phyloP scores from a whole-genome alignment of 1,284 basidiomycete genomes.

The Boletus coffeatus region DNA sequence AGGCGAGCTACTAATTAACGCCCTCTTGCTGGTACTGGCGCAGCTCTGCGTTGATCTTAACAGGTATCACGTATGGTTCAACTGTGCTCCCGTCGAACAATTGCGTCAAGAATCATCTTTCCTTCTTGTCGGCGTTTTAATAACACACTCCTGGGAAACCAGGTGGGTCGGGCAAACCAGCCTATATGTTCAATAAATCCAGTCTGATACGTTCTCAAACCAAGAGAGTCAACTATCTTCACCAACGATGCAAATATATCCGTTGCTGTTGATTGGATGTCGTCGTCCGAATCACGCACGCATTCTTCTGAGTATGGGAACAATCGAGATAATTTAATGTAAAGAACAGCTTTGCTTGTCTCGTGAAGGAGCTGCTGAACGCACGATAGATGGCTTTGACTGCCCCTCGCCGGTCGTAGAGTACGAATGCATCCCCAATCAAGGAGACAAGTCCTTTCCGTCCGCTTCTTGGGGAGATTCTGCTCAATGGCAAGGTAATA shows the following conservation, averaged over 20 bases:
- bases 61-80: too few relatives aligned
- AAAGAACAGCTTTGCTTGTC: conserved; percentile 80
- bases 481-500: conserved; percentile 22
- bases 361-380: background rate
- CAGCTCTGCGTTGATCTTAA: too few relatives aligned
- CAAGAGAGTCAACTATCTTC: conserved; percentile 74
- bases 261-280: conserved; percentile 88
- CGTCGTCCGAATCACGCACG: conserved; percentile 82
- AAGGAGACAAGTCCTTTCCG: conserved; percentile 86
- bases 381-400: conserved; percentile 83
- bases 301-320: conserved; percentile 96
- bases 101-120: too few relatives aligned
- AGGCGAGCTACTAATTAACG: too few relatives aligned
- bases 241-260: conserved; percentile 96
- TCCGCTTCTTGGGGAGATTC: conserved; percentile 55
- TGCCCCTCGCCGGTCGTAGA: conserved; percentile 83
- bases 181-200: background rate
- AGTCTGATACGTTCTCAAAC: background rate
- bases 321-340: conserved; percentile 88
- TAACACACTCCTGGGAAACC: too few relatives aligned
- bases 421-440: conserved; percentile 72
- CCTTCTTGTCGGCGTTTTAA: too few relatives aligned
- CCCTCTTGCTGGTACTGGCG: too few relatives aligned
- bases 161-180: too few relatives aligned
- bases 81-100: too few relatives aligned